phyloP scores from a whole-genome alignment of 2,329 filamentous ascomycete species.

The Pochonia chlamydosporia region DNA sequence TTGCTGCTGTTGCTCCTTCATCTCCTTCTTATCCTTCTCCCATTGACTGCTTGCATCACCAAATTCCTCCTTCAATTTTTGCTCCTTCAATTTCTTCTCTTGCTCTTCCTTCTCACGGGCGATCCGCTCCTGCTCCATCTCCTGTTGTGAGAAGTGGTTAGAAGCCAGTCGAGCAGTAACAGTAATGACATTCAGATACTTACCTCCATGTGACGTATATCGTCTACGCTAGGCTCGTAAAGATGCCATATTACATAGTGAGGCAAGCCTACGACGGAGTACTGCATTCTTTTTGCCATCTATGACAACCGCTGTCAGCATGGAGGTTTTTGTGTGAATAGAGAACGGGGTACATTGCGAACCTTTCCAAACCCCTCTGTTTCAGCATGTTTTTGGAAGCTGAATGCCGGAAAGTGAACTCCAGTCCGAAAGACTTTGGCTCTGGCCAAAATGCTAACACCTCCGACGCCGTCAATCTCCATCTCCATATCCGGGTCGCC shows the following conservation, averaged over 20 bases:
- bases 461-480: constrained; percentile 97
- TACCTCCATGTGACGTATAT: constrained; percentile 93
- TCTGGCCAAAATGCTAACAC: constrained; percentile 95
- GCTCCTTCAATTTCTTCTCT: constrained; percentile 68
- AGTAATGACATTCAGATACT: constrained; percentile 12
- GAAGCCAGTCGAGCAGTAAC: neutral
- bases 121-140: constrained; percentile 87
- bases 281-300: constrained; percentile 97
- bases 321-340: neutral
- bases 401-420: constrained; percentile 96
- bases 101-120: constrained; percentile 66
- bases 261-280: constrained; percentile 88
- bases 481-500: constrained; percentile 99
- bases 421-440: constrained; percentile 91
- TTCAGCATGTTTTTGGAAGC: constrained; percentile 97
- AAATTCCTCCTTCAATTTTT: constrained; percentile 70
- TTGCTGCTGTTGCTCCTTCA: constrained; percentile 46
- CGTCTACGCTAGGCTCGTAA: constrained; percentile 97
- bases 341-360: constrained; percentile 18
- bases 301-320: constrained; percentile 26
- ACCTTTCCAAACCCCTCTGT: constrained; percentile 99
- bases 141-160: constrained; percentile 38
- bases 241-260: constrained; percentile 99
- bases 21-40: constrained; percentile 81
- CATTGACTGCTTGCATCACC: constrained; percentile 72